These are phyloP conservation scores for Colletotrichum magnum DNA, from an alignment of 2,329 filamentous ascomycete genomes.

Conservation along the genomic window DNA sequence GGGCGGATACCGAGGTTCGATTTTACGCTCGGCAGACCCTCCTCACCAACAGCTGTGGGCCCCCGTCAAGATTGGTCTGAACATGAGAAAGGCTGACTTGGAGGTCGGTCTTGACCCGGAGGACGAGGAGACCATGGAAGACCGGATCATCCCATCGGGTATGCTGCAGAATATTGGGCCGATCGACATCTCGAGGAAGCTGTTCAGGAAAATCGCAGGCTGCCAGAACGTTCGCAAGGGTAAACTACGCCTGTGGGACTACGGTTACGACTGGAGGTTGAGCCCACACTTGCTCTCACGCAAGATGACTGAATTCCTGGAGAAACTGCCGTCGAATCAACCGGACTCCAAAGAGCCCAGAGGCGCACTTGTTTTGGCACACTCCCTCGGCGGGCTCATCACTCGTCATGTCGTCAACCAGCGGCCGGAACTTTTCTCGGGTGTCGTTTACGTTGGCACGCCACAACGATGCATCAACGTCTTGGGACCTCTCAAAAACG, in stretches of 20 bases:
- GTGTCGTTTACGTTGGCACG: constrained; percentile 87
- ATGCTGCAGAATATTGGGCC: constrained; percentile 95
- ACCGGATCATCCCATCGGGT: constrained; percentile 86
- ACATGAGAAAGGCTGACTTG: constrained; percentile 90
- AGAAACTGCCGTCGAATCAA: constrained; percentile 81
- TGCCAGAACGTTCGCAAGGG: constrained; percentile 81
- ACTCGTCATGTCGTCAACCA: constrained; percentile 90
- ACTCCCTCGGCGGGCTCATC: constrained; percentile 89
- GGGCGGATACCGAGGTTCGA: constrained; percentile 90
- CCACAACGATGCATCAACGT: constrained; percentile 93
- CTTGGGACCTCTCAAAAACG: constrained; percentile 88
- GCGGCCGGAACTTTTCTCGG: constrained; percentile 86
- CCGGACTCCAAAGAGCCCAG: constrained; percentile 72
- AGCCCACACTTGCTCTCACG: constrained; percentile 83
- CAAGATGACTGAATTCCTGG: constrained; percentile 80
- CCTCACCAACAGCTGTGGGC: constrained; percentile 94
- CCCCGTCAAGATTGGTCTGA: constrained; percentile 91
- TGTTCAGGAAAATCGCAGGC: constrained; percentile 83
- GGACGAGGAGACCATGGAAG: constrained; percentile 86
- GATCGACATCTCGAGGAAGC: constrained; percentile 86
- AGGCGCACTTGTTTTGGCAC: constrained; percentile 87
- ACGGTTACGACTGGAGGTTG: constrained; percentile 94
- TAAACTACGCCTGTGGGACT: constrained; percentile 86
- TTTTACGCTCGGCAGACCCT: constrained; percentile 86
- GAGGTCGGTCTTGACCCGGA: constrained; percentile 86